A percentile compares a stretch with the other conserved stretches of the same genome.
Conservation (phyloP, 768 basidiomycete genomes). For the Boletus subcaerulescens region DNA sequence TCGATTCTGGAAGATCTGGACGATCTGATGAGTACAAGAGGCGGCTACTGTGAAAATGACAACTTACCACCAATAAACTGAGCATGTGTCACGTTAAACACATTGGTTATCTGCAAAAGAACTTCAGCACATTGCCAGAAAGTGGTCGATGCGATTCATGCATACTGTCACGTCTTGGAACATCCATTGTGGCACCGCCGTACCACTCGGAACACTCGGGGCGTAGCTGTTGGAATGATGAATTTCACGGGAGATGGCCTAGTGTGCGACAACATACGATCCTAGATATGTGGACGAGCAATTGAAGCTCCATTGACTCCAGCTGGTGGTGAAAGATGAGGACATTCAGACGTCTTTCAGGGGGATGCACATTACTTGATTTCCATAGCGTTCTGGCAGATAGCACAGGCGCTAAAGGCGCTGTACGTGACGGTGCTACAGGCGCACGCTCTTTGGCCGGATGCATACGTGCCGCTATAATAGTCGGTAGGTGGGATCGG, state of each 20-base stretch:
- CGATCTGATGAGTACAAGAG: neutral
- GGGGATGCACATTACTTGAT: slow-evolving; percentile 27
- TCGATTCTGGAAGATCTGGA: neutral
- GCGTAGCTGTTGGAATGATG: slow-evolving; percentile 38
- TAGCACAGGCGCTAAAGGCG: slow-evolving; percentile 54
- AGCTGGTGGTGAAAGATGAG: slow-evolving; percentile 32
- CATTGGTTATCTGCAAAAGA: slow-evolving; percentile 20
- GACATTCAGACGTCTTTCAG: neutral
- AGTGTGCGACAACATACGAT: slow-evolving; percentile 14
- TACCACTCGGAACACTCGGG: slow-evolving; percentile 41
- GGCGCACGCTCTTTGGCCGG: slow-evolving; percentile 37
- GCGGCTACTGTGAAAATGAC: neutral
- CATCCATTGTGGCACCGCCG: slow-evolving; percentile 59
- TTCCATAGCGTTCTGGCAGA: slow-evolving; percentile 47
- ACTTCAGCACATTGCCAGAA: slow-evolving; percentile 3
- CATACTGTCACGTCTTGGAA: slow-evolving; percentile 53
- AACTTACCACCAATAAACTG: neutral
- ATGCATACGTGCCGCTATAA: slow-evolving; percentile 20
- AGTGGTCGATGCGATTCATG: neutral
- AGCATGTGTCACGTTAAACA: neutral
- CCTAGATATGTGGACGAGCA: slow-evolving; percentile 37
- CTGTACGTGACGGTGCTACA: slow-evolving; percentile 58
- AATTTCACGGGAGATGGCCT: neutral
- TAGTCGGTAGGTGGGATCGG: no score
- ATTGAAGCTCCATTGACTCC: slow-evolving; percentile 48